These are phyloP conservation scores for Coffea humblotiana DNA, from an alignment of 305 asterid genomes.

Conservation along the genomic window DNA sequence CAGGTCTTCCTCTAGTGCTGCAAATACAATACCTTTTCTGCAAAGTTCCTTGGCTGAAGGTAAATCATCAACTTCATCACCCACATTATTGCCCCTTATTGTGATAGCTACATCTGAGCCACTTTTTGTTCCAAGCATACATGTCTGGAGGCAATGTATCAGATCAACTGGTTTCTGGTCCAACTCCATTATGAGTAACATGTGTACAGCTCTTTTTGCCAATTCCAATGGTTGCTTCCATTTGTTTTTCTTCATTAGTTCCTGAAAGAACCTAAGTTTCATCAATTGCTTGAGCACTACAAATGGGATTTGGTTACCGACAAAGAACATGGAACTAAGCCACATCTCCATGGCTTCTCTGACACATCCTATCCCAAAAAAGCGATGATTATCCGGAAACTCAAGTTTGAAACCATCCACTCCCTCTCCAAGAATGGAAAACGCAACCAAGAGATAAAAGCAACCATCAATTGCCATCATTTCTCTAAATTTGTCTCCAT, in stretches of 20 bases:
- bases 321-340: conserved; percentile 11
- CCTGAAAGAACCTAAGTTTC: background rate
- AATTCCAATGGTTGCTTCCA: background rate
- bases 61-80: background rate
- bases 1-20: background rate
- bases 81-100: too few species aligned
- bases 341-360: background rate
- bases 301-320: conserved; percentile 13
- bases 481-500: background rate
- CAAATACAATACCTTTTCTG: conserved; percentile 6
- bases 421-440: conserved; percentile 16
- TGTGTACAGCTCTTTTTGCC: background rate
- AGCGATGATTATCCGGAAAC: background rate
- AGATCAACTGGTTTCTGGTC: background rate
- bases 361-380: conserved; percentile 6
- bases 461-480: conserved; percentile 24
- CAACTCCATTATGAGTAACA: background rate
- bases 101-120: background rate
- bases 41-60: conserved; percentile 14
- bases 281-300: background rate
- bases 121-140: background rate
- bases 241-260: background rate
- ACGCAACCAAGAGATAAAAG: conserved; percentile 26
- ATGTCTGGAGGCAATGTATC: conserved; percentile 4
- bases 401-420: conserved; percentile 3